Conservation (phyloP, 1,284 basidiomycete genomes). For the Inonotus hispidus region DNA sequence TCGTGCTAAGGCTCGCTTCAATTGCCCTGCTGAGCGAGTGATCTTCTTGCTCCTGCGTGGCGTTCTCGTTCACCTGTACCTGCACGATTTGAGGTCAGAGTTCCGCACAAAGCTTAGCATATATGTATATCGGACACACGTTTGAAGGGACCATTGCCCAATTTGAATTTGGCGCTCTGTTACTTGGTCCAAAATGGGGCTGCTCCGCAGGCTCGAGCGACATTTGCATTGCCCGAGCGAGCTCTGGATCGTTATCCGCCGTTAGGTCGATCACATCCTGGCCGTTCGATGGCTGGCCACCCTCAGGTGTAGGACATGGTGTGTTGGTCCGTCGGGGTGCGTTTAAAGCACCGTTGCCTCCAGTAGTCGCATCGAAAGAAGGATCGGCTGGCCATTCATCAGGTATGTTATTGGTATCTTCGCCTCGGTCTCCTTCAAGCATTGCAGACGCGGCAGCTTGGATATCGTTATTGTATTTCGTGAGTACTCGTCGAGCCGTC, state of each 20-base stretch:
- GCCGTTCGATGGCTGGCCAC: constrained; percentile 23
- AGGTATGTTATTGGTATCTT: constrained; percentile 20
- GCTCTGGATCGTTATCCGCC: constrained; percentile 43
- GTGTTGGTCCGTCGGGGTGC: constrained; percentile 18
- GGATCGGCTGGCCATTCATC: constrained; percentile 3
- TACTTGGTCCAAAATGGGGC: constrained; percentile 49
- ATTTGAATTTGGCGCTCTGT: constrained; percentile 52
- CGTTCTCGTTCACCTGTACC: constrained; percentile 28
- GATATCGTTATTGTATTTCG: constrained; percentile 52
- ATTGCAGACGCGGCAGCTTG: constrained; percentile 58
- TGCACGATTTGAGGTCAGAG: constrained; percentile 24
- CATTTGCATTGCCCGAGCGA: constrained; percentile 46
- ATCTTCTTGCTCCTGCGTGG: constrained; percentile 43
- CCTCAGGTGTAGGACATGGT: constrained; percentile 10
- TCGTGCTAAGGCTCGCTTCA: constrained; percentile 50
- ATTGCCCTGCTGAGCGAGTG: constrained; percentile 59
- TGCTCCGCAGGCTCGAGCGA: constrained; percentile 36
- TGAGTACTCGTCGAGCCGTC: constrained; percentile 45
- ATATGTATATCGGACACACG: constrained; percentile 32
- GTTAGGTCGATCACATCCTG: constrained; percentile 52
- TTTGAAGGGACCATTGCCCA: constrained; percentile 68
- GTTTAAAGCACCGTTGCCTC: constrained; percentile 14
- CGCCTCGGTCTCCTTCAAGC: constrained; percentile 45
- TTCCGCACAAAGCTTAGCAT: constrained; percentile 12
- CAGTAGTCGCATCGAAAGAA: background rate